Evolutionary conservation across 1,284 basidiomycete genomes (phyloP), one percentile per base, ranked within the genome.

Genomic region (Baeospora myosura): DNA sequence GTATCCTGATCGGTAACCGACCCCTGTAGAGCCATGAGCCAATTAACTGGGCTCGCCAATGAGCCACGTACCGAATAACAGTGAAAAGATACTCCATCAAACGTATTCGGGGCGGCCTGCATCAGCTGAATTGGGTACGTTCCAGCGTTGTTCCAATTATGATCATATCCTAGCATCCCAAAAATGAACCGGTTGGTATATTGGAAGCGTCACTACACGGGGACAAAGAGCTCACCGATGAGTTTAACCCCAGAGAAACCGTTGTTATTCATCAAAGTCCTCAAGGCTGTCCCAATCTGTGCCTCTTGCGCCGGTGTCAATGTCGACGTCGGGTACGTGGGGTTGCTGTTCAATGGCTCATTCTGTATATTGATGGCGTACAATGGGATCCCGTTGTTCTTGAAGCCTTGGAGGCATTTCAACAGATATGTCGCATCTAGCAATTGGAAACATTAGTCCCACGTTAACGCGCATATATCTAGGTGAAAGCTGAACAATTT

Each of bases 61-160:
- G 7, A 12, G 11, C 17, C 8, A 39, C 35, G 5, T 38, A 42
- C 41, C 47, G 14, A 53, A 47, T 66, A 66, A 44, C 64, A 65
- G 44, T 65, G 64, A 46, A 64, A 66, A 10, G 63, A 40, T n/a
- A 56, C 59, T 2, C 62, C 62, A n/a, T 53, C 53, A 38, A 64
- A 63, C 12, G 63, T 53, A 24, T 50, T 49, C 6, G 44, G 42
- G 2, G 57, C 58, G n/a, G 52, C 44, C 14, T 59, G 45, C 52
- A 63, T 58, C 40, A 56, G 39, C 12, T 55, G 46, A 3, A 59
- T 52, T 7, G 64, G 57, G 40, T 66, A 64, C 2, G 41, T 29
- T 8, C 46, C 49, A 5, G 60, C 56, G 46, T 57, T 47, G 32
- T 55, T 51, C 59, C 61, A 64, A 38, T 65, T 65, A 46, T 64